A percentile compares a stretch with the other conserved stretches of the same genome.
Evolutionary conservation across 805 yeast species (phyloP).

Genomic region (Candida chilensis): DNA sequence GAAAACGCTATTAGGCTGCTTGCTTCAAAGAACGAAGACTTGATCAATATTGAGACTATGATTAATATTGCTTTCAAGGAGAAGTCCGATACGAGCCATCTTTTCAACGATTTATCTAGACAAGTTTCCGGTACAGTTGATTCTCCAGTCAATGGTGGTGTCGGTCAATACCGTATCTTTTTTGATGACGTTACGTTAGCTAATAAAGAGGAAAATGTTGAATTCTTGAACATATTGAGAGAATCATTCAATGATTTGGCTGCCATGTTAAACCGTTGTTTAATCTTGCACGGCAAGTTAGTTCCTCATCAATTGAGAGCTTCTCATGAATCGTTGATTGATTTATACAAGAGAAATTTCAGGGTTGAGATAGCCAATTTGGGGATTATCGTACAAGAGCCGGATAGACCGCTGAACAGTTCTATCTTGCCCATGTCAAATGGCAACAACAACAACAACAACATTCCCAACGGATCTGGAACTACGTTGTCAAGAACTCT

Average conservation of each 20-base stretch:
- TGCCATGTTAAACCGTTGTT: constrained; percentile 52
- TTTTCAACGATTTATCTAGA: constrained; percentile 59
- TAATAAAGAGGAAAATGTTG: constrained; percentile 12
- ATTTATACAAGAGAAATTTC: constrained; percentile 60
- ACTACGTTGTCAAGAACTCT: constrained; percentile 13
- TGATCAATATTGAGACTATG: constrained; percentile 57
- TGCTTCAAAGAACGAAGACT: constrained; percentile 59
- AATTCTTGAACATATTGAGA: constrained; percentile 20
- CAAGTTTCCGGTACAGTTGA: constrained; percentile 80
- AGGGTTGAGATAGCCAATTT: constrained; percentile 46
- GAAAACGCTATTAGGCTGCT: constrained; percentile 72
- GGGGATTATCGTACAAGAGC: no score
- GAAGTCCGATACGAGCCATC: constrained; percentile 33
- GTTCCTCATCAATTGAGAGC: constrained; percentile 46
- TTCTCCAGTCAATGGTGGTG: constrained; percentile 90
- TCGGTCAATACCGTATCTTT: constrained; percentile 71
- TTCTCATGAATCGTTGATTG: constrained; percentile 60
- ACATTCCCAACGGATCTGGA: no score
- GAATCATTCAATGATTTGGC: constrained; percentile 63
- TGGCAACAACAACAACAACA: no score
- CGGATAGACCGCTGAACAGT: no score
- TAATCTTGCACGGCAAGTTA: constrained; percentile 59
- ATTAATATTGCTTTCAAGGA: constrained; percentile 44
- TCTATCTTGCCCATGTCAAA: no score
- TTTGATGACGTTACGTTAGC: constrained; percentile 31